phyloP scores from a whole-genome alignment of 768 basidiomycete species.

The Pleurotus pulmonarius region DNA sequence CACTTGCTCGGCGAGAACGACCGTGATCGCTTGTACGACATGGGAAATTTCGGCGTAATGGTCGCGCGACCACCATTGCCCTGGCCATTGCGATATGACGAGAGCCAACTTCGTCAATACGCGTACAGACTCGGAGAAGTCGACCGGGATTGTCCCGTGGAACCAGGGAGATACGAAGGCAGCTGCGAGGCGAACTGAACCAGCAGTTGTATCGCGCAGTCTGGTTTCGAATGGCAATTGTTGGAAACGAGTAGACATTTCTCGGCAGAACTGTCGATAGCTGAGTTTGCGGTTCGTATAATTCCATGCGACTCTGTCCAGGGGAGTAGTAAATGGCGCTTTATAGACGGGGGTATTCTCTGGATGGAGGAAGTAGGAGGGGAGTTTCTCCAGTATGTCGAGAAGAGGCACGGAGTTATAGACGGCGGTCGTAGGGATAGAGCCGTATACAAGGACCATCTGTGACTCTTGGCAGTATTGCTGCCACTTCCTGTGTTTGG shows the following conservation, averaged over 20 bases:
- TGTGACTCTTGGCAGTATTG: conserved; percentile 74
- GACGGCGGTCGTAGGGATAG: conserved; percentile 62
- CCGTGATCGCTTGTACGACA: conserved; percentile 54
- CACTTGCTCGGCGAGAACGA: conserved; percentile 64
- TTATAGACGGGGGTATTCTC: conserved; percentile 21
- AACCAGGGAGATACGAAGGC: conserved; percentile 71
- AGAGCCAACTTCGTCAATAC: conserved; percentile 39
- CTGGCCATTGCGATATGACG: conserved; percentile 62
- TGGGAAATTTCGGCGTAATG: conserved; percentile 54
- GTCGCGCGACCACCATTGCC: conserved; percentile 63
- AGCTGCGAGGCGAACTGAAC: conserved; percentile 64
- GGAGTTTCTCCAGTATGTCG: conserved; percentile 60
- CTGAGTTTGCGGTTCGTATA: conserved; percentile 54
- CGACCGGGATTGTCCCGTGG: conserved; percentile 40
- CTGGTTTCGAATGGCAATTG: conserved; percentile 50
- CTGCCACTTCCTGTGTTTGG: conserved; percentile 74
- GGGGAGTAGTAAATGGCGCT: conserved; percentile 18
- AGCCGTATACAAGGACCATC: conserved; percentile 67
- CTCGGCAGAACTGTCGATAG: conserved; percentile 70
- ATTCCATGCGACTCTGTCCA: conserved; percentile 46
- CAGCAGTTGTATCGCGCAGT: conserved; percentile 62
- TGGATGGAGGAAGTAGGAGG: conserved; percentile 59
- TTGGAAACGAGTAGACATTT: conserved; percentile 61
- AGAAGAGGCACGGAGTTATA: conserved; percentile 68
- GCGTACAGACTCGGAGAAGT: conserved; percentile 29